Evolutionary conservation across 2,329 filamentous ascomycete genomes (phyloP).

Genomic region (Colletotrichum endophyticum): DNA sequence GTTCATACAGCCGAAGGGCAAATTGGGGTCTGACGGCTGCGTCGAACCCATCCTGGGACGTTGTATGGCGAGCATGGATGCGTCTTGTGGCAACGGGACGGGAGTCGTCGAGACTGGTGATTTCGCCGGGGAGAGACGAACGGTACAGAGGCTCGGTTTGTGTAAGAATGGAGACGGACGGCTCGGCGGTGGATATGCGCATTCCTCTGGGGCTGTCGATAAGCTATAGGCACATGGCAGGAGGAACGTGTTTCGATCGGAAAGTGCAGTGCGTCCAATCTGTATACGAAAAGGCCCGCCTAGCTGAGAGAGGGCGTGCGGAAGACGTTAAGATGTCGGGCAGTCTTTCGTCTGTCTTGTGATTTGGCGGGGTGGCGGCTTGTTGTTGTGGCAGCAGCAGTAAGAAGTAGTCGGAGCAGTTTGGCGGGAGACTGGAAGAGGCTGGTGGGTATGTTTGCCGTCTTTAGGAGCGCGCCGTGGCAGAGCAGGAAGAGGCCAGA

Average conservation of each 20-base stretch:
- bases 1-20: slow-evolving; percentile 72
- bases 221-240: slow-evolving; percentile 14
- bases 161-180: slow-evolving; percentile 8
- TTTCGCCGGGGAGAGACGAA: slow-evolving; percentile 1
- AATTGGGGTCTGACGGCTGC: slow-evolving; percentile 58
- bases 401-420: not conserved
- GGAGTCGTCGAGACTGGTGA: not conserved
- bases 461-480: slow-evolving; percentile 19
- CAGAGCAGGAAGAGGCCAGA: slow-evolving; percentile 9
- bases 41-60: slow-evolving; percentile 65
- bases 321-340: not conserved
- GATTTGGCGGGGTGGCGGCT: slow-evolving; percentile 18
- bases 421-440: slow-evolving; percentile 9
- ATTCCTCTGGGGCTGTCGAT: slow-evolving; percentile 19
- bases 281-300: not conserved
- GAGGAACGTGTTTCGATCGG: not conserved
- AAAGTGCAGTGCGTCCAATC: not conserved
- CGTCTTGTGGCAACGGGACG: slow-evolving; percentile 33
- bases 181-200: slow-evolving; percentile 9
- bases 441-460: slow-evolving; percentile 15
- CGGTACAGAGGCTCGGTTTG: not conserved
- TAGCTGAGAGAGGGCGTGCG: not conserved
- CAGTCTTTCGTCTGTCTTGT: slow-evolving; percentile 15
- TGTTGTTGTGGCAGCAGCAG: slow-evolving; percentile 4
- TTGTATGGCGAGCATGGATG: slow-evolving; percentile 63